Evolutionary conservation across 192 early-diverging fungal genomes (phyloP).

Genomic region (Coemansia javaensis): DNA sequence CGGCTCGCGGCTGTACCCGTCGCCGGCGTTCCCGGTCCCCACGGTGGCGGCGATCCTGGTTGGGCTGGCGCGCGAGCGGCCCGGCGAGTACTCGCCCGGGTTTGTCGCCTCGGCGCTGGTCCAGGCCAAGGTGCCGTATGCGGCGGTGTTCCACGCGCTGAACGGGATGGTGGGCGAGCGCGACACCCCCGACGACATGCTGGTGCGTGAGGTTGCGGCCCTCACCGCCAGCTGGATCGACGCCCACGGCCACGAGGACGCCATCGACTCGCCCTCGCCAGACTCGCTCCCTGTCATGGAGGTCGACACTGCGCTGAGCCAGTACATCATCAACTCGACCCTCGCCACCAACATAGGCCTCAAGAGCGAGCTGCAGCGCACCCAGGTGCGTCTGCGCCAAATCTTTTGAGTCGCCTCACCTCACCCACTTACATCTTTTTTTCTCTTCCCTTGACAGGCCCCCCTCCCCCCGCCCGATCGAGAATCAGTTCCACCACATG

Average conservation of each 20-base stretch:
- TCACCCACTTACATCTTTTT: no score
- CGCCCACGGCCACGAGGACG: neutral
- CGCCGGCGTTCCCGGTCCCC: constrained; percentile 34
- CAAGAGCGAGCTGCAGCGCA: constrained; percentile 34
- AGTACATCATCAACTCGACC: constrained; percentile 45
- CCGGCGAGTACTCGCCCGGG: constrained; percentile 15
- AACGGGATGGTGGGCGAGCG: constrained; percentile 8
- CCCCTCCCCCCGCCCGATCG: no score
- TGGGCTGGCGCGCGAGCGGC: constrained; percentile 15
- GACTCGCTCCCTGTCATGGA: constrained; percentile 27
- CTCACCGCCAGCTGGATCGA: constrained; percentile 22
- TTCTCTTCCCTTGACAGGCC: no score
- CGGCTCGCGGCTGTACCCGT: constrained; percentile 35
- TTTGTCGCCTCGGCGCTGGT: constrained; percentile 15
- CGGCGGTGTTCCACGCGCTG: constrained; percentile 35
- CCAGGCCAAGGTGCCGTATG: constrained; percentile 22
- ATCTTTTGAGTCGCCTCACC: constrained; percentile 18
- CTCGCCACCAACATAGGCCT: constrained; percentile 26
- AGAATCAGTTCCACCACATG: no score
- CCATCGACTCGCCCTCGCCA: neutral
- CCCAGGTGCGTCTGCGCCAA: constrained; percentile 39
- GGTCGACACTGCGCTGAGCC: constrained; percentile 48
- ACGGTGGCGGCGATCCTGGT: constrained; percentile 17
- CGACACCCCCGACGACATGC: constrained; percentile 2
- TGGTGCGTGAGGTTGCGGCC: constrained; percentile 27